These are phyloP conservation scores for Acanthamoeba castellanii DNA, from an alignment of 208 protist genomes.

Conservation along the genomic window DNA sequence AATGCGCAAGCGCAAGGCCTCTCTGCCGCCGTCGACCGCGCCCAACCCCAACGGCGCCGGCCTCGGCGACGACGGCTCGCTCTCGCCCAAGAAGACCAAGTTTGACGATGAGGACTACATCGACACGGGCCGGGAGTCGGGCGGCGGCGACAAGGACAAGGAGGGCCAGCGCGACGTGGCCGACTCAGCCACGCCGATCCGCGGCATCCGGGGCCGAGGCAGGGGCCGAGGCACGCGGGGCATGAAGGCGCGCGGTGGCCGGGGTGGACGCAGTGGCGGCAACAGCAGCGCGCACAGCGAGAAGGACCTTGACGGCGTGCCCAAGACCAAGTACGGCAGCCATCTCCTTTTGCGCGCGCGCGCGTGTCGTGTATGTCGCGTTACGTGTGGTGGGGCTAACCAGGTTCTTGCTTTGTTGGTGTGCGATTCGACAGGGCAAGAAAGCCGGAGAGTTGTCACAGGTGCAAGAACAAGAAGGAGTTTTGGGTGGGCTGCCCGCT, in stretches of 20 bases:
- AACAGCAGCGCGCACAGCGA: background rate
- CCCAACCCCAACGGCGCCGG: background rate
- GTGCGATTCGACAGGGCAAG: background rate
- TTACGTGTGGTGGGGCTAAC: too few species aligned
- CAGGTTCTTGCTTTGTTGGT: too few species aligned
- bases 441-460: background rate
- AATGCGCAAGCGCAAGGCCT: background rate
- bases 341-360: background rate
- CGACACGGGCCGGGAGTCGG: background rate
- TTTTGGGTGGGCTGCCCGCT: constrained; percentile 48
- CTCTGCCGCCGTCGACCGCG: background rate
- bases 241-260: background rate
- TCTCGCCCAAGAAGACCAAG: constrained; percentile 1
- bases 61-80: background rate
- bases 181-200: background rate
- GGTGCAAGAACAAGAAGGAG: constrained; percentile 60
- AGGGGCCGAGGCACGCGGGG: background rate
- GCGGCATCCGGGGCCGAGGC: background rate
- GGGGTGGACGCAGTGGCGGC: background rate
- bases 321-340: background rate
- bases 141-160: background rate
- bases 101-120: constrained; percentile 12
- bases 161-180: background rate
- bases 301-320: background rate
- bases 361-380: background rate